These are phyloP conservation scores for Cercospora sp. DNA, from an alignment of 2,329 filamentous ascomycete species.

Conservation along the genomic window DNA sequence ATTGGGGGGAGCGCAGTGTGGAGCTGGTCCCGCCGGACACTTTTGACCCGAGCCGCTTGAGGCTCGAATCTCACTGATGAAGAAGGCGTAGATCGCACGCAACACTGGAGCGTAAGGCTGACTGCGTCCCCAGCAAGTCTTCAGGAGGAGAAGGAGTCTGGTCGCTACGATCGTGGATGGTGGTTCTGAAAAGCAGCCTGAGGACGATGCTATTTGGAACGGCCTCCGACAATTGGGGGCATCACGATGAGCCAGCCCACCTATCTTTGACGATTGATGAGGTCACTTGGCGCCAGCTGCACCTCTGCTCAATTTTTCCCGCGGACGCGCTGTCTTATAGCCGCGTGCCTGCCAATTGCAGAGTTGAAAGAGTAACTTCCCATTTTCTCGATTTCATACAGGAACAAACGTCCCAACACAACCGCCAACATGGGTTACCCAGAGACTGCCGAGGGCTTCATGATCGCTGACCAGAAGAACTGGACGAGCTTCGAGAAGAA, in stretches of 20 bases:
- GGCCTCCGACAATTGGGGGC: background rate
- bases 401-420: background rate
- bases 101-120: background rate
- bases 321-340: slow-evolving; percentile 6
- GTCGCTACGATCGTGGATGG: background rate
- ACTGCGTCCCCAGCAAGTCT: background rate
- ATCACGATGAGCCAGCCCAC: background rate
- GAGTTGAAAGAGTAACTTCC: background rate
- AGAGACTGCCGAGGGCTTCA: slow-evolving; percentile 53
- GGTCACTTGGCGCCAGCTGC: slow-evolving; percentile 8
- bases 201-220: background rate
- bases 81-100: slow-evolving; percentile 1
- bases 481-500: slow-evolving; percentile 56
- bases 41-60: slow-evolving; percentile 4
- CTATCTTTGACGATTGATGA: slow-evolving; percentile 11
- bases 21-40: slow-evolving; percentile 4
- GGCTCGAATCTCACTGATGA: background rate
- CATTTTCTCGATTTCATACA: slow-evolving; percentile 3
- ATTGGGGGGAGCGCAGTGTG: background rate
- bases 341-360: background rate
- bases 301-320: slow-evolving; percentile 13
- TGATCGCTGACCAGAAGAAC: slow-evolving; percentile 60
- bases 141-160: background rate
- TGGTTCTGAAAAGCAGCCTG: background rate
- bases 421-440: slow-evolving; percentile 51